phyloP scores from a whole-genome alignment of 2,329 filamentous ascomycete genomes.

The Samsoniella hepiali region DNA sequence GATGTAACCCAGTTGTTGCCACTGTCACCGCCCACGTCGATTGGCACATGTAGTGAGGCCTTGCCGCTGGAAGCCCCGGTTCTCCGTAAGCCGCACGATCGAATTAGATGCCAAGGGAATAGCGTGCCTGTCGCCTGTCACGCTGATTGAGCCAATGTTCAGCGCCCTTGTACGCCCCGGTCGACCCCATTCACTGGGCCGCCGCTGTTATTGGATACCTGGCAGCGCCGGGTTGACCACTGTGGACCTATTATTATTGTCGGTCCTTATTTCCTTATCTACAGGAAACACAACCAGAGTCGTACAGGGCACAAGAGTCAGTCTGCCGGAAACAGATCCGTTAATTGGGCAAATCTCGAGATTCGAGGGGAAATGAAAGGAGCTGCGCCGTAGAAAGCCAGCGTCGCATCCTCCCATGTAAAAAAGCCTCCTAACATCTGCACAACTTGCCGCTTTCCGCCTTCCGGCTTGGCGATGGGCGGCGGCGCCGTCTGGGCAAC shows the following conservation, averaged over 20 bases:
- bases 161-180: background rate
- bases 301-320: background rate
- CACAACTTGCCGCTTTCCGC: background rate
- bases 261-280: background rate
- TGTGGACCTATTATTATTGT: background rate
- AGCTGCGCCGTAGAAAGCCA: background rate
- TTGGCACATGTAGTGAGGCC: background rate
- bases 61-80: background rate
- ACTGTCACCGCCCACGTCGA: background rate
- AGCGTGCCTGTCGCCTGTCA: conserved; percentile 4
- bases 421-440: background rate
- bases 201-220: background rate
- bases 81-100: conserved; percentile 9
- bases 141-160: background rate
- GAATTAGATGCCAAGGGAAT: conserved; percentile 12
- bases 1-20: conserved; percentile 1
- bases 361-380: conserved; percentile 4
- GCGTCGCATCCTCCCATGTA: background rate
- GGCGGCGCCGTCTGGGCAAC: background rate
- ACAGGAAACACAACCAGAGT: background rate
- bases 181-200: background rate
- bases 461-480: conserved; percentile 10
- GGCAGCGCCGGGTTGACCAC: background rate
- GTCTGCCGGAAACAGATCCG: background rate
- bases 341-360: background rate